Percentiles rank a stretch among this genome's conserved stretches.
These are phyloP conservation scores for Beauveria sp. DNA, from an alignment of 2,329 filamentous ascomycete species.

Conservation along the genomic window DNA sequence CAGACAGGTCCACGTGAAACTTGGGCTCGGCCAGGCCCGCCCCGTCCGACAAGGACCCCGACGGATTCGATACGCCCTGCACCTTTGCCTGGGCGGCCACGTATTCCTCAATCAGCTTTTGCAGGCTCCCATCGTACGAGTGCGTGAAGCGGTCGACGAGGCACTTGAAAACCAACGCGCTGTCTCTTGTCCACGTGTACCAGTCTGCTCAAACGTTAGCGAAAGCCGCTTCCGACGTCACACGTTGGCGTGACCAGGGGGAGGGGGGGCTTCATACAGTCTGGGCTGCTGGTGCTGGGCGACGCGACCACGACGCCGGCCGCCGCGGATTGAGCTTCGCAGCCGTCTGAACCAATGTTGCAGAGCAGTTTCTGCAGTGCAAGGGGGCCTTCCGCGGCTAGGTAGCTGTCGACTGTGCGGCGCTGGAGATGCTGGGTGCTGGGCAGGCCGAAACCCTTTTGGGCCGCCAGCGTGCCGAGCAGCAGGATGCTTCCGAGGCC, in stretches of 20 bases:
- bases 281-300: conserved; percentile 44
- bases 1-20: conserved; percentile 55
- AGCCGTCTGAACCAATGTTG: conserved; percentile 52
- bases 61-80: conserved; percentile 62
- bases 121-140: conserved; percentile 49
- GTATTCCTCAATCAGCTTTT: conserved; percentile 58
- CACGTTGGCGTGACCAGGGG: too few species aligned
- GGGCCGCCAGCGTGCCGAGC: conserved; percentile 43
- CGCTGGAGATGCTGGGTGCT: conserved; percentile 22
- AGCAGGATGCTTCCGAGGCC: conserved; percentile 42
- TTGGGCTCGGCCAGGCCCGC: conserved; percentile 64
- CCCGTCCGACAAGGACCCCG: conserved; percentile 47
- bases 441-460: conserved; percentile 42
- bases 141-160: conserved; percentile 58
- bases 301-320: conserved; percentile 50
- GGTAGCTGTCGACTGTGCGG: conserved; percentile 42
- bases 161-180: conserved; percentile 61
- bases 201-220: conserved; percentile 45
- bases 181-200: conserved; percentile 73
- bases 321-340: conserved; percentile 37
- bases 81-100: conserved; percentile 59
- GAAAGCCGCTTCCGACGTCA: not conserved
- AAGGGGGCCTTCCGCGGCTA: conserved; percentile 43
- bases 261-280: conserved; percentile 37
- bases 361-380: conserved; percentile 45